phyloP scores from a whole-genome alignment of 106 monocot genomes.

The Posidonia australis region DNA sequence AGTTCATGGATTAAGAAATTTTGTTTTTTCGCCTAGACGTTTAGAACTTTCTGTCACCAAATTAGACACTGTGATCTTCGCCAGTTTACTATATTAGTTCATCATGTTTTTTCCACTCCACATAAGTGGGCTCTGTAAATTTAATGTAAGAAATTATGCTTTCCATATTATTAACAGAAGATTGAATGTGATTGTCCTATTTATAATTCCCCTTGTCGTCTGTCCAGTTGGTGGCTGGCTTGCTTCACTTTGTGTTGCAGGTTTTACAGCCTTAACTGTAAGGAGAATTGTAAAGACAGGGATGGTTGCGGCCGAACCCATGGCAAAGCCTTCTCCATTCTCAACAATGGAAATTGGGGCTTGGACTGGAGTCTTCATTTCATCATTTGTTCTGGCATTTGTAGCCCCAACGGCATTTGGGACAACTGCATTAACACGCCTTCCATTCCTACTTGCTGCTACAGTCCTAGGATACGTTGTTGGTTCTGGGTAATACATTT shows the following conservation, averaged over 20 bases:
- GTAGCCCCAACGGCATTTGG: constrained; percentile 60
- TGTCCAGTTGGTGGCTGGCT: constrained; percentile 82
- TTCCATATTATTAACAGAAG: too few species aligned
- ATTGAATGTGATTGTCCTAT: too few species aligned
- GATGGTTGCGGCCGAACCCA: constrained; percentile 80
- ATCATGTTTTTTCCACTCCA: too few species aligned
- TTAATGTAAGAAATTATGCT: too few species aligned
- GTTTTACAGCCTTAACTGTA: constrained; percentile 73
- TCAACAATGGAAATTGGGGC: constrained; percentile 39
- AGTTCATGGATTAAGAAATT: too few species aligned
- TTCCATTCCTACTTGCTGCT: constrained; percentile 84
- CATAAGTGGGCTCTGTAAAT: too few species aligned
- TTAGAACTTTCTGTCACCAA: too few species aligned
- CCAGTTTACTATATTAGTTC: too few species aligned
- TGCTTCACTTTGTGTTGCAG: constrained; percentile 84
- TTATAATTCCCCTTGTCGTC: neutral
- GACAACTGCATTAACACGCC: constrained; percentile 73
- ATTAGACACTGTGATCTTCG: too few species aligned
- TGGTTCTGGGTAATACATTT: constrained; percentile 76
- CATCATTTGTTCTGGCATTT: constrained; percentile 49
- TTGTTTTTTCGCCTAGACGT: too few species aligned
- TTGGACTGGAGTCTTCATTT: constrained; percentile 61
- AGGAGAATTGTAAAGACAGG: constrained; percentile 80
- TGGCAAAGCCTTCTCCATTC: constrained; percentile 82
- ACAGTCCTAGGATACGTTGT: constrained; percentile 82